phyloP scores from a whole-genome alignment of 1,139 yeast genomes.

The Lodderomyces theae region DNA sequence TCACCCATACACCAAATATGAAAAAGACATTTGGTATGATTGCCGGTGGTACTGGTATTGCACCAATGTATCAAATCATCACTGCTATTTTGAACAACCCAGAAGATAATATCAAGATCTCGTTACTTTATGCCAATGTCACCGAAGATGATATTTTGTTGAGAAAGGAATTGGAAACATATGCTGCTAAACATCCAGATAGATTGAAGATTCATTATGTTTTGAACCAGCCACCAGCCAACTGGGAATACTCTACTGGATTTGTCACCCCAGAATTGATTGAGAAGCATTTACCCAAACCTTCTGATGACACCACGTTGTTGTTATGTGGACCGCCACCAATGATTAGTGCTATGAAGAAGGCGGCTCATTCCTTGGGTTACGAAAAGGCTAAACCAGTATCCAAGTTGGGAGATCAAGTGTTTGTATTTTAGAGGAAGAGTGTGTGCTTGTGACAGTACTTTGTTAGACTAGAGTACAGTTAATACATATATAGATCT shows the following conservation, averaged over 20 bases:
- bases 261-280: conserved; percentile 72
- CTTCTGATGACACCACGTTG: conserved; percentile 62
- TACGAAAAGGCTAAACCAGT: conserved; percentile 87
- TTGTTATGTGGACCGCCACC: conserved; percentile 94
- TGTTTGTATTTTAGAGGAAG: conserved; percentile 65
- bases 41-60: conserved; percentile 97
- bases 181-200: conserved; percentile 65
- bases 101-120: conserved; percentile 79
- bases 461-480: too few relatives aligned
- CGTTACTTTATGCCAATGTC: conserved; percentile 76
- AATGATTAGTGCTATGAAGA: conserved; percentile 79
- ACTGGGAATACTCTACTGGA: conserved; percentile 57
- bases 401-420: conserved; percentile 89
- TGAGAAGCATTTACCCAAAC: conserved; percentile 53
- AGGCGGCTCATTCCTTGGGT: conserved; percentile 75
- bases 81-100: conserved; percentile 71
- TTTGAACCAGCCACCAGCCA: conserved; percentile 60
- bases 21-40: conserved; percentile 76
- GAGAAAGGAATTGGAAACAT: conserved; percentile 67
- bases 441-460: too few relatives aligned
- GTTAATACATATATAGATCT: too few relatives aligned
- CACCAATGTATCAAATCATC: conserved; percentile 87
- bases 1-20: conserved; percentile 79
- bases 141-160: conserved; percentile 75
- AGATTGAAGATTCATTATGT: conserved; percentile 77